A percentile compares a stretch with the other conserved stretches of the same genome.
phyloP scores from a whole-genome alignment of 768 basidiomycete genomes.

The Lactarius sp. region DNA sequence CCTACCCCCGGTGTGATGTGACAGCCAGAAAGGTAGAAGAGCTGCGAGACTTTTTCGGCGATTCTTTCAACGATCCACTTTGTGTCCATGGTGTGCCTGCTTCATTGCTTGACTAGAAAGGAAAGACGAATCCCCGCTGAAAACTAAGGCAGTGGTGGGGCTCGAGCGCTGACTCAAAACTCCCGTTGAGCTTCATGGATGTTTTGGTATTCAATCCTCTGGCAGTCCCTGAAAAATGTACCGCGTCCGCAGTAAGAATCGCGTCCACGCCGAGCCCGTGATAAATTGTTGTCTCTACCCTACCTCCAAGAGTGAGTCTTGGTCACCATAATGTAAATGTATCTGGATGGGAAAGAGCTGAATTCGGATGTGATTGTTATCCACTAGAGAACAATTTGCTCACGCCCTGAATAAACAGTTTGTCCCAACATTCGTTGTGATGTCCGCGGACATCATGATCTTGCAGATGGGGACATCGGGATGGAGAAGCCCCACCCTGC shows the following conservation, averaged over 20 bases:
- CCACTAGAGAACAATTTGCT: not conserved
- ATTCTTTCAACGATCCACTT: constrained; percentile 9
- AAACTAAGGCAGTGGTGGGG: no score
- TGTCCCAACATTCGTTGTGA: not conserved
- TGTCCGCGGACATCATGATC: constrained; percentile 8
- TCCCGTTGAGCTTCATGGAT: not conserved
- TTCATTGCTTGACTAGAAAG: not conserved
- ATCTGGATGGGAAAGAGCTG: not conserved
- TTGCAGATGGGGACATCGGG: not conserved
- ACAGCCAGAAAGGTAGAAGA: not conserved
- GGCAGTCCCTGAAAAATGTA: not conserved
- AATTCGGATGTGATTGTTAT: not conserved
- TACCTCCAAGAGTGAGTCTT: not conserved
- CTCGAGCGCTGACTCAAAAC: not conserved
- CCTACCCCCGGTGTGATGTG: not conserved
- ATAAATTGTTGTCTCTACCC: not conserved
- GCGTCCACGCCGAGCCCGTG: not conserved
- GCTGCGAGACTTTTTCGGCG: not conserved
- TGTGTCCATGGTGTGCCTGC: not conserved
- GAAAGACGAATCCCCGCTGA: not conserved
- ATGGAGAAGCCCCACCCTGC: not conserved
- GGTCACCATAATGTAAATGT: not conserved
- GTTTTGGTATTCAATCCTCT: not conserved
- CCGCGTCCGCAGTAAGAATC: not conserved
- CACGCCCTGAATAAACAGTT: not conserved